phyloP scores from a whole-genome alignment of 768 basidiomycete genomes.

The Calocybe indica region DNA sequence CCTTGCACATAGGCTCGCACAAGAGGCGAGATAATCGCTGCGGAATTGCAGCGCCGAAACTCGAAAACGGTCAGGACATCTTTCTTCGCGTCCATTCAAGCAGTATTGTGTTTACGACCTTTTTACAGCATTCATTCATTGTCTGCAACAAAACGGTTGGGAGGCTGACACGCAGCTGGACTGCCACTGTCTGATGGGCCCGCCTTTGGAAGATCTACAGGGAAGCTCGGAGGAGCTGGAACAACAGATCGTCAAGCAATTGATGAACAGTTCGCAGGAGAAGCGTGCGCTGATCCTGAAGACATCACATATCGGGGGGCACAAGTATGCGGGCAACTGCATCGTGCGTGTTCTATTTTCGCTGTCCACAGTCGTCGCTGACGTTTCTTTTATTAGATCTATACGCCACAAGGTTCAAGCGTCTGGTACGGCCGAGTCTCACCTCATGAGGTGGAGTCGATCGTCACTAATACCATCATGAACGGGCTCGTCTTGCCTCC shows the following conservation, averaged over 20 bases:
- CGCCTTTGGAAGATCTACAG: conserved; percentile 56
- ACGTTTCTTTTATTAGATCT: conserved; percentile 47
- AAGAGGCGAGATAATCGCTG: conserved; percentile 91
- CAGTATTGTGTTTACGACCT: conserved; percentile 7
- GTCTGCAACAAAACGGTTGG: conserved; percentile 67
- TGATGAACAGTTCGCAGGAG: conserved; percentile 45
- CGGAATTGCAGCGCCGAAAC: conserved; percentile 77
- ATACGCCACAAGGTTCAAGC: conserved; percentile 78
- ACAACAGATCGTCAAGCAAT: conserved; percentile 43
- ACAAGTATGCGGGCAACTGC: conserved; percentile 88
- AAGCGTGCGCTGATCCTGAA: conserved; percentile 79
- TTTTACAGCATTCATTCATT: conserved; percentile 51
- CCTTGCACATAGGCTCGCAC: conserved; percentile 68
- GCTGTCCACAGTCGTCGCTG: conserved; percentile 2
- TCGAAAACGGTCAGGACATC: conserved; percentile 57
- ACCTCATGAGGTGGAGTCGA: conserved; percentile 80
- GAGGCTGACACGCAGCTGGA: conserved; percentile 71
- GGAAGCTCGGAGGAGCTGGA: conserved; percentile 50
- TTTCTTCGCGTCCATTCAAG: no score
- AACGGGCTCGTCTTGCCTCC: conserved; percentile 79
- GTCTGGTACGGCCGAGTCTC: conserved; percentile 95
- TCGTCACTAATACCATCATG: conserved; percentile 85
- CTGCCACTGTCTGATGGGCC: conserved; percentile 41
- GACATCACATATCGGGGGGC: conserved; percentile 90
- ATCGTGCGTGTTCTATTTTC: conserved; percentile 50